Conservation (phyloP, 192 early-diverging fungal species). For the Coemansia sp. region DNA sequence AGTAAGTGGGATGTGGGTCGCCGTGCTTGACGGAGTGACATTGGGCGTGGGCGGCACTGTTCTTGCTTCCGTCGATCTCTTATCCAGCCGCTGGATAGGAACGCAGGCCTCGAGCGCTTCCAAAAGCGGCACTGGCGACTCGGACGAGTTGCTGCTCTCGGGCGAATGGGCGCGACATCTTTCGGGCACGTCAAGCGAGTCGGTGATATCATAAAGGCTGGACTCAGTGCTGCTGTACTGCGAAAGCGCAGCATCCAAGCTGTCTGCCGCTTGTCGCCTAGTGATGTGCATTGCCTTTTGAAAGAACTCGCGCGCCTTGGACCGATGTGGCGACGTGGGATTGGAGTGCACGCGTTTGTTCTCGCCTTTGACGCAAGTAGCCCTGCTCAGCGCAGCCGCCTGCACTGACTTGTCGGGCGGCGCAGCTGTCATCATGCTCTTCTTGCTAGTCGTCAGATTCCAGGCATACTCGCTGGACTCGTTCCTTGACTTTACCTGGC, state of each 20-base stretch:
- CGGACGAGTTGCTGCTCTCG: slow-evolving; percentile 6
- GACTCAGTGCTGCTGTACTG: slow-evolving; percentile 11
- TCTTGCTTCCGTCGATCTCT: background rate
- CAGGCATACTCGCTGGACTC: background rate
- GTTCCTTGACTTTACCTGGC: background rate
- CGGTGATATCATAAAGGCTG: background rate
- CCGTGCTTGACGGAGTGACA: background rate
- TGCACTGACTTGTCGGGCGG: background rate
- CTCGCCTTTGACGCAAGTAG: background rate
- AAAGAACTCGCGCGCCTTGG: slow-evolving; percentile 20
- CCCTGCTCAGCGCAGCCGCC: background rate
- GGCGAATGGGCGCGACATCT: slow-evolving; percentile 8
- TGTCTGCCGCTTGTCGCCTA: background rate
- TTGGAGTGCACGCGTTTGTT: background rate
- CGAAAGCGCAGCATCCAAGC: background rate
- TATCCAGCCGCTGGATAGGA: background rate
- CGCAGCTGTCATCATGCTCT: background rate
- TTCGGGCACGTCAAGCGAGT: background rate
- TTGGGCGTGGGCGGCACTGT: slow-evolving; percentile 4
- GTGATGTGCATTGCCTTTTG: slow-evolving; percentile 25
- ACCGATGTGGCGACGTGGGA: slow-evolving; percentile 1
- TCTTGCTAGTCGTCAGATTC: background rate
- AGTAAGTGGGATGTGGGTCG: background rate
- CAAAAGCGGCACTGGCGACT: background rate
- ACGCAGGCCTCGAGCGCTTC: background rate